Evolutionary conservation across 2,329 filamentous ascomycete genomes (phyloP).

Genomic region (Knufia fluminis): DNA sequence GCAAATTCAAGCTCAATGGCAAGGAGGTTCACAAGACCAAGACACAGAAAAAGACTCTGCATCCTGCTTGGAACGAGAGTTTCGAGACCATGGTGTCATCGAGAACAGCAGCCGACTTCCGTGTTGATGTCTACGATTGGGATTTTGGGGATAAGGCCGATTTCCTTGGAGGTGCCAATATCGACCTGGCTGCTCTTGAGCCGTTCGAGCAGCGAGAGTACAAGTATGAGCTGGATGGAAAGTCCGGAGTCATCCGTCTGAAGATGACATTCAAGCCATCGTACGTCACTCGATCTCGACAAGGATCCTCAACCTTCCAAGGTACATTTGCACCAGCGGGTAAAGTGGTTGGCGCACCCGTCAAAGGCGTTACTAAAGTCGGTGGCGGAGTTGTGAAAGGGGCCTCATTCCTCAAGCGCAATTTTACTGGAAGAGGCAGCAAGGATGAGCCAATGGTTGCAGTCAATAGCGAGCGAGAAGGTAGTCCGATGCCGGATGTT

Average conservation of each 20-base stretch:
- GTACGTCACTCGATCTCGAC: constrained; percentile 76
- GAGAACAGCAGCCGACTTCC: constrained; percentile 74
- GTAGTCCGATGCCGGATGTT: constrained; percentile 8
- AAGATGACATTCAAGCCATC: constrained; percentile 86
- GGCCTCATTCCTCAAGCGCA: constrained; percentile 80
- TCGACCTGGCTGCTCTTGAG: constrained; percentile 71
- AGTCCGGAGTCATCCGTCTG: constrained; percentile 73
- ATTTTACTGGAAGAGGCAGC: constrained; percentile 62
- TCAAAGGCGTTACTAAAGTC: constrained; percentile 78
- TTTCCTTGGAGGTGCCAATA: constrained; percentile 65
- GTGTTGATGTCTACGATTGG: constrained; percentile 81
- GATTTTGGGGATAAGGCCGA: constrained; percentile 95
- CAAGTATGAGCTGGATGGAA: constrained; percentile 69
- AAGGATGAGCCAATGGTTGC: constrained; percentile 24
- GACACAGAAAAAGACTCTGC: constrained; percentile 89
- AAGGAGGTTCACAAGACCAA: constrained; percentile 92
- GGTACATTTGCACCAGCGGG: constrained; percentile 81
- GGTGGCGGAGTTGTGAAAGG: constrained; percentile 81
- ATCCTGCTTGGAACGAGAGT: constrained; percentile 91
- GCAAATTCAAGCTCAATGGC: constrained; percentile 84
- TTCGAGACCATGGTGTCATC: constrained; percentile 80
- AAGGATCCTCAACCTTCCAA: constrained; percentile 87
- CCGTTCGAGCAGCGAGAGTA: constrained; percentile 76
- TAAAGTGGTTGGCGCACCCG: constrained; percentile 87
- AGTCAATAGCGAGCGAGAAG: constrained; percentile 10